Evolutionary conservation across 768 basidiomycete species (phyloP).

Genomic region (Naematelia encephala): DNA sequence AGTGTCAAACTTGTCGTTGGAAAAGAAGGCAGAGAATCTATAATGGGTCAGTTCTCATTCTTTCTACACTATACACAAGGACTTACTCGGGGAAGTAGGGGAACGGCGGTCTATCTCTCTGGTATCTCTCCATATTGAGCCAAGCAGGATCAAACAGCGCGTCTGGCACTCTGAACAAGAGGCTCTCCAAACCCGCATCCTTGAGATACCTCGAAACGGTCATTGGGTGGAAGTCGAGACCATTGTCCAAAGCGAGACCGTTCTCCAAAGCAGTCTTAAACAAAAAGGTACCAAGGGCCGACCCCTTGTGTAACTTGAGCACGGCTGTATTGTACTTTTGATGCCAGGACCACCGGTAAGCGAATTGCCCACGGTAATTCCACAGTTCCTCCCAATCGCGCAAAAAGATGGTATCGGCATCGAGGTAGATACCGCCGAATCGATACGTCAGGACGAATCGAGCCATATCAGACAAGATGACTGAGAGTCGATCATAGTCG

Average conservation of each 20-base stretch:
- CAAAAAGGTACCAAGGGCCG: conserved; percentile 85
- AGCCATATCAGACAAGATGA: conserved; percentile 94
- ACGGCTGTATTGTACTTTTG: conserved; percentile 96
- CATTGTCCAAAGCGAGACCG: conserved; percentile 77
- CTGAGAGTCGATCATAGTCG: conserved; percentile 85
- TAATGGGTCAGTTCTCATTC: conserved; percentile 12
- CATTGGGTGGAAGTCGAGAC: conserved; percentile 94
- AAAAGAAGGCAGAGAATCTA: conserved; percentile 69
- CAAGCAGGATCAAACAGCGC: conserved; percentile 96
- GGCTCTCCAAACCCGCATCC: conserved; percentile 77
- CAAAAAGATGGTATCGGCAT: conserved; percentile 91
- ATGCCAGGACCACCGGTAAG: conserved; percentile 90
- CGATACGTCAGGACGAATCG: conserved; percentile 96
- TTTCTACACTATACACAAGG: conserved; percentile 30
- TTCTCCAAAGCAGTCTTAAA: conserved; percentile 94
- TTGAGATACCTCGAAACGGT: conserved; percentile 83
- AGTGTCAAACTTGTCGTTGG: conserved; percentile 55
- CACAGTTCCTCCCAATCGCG: conserved; percentile 98
- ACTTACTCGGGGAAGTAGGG: conserved; percentile 82
- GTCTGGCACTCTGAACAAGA: conserved; percentile 85
- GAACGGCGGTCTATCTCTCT: conserved; percentile 86
- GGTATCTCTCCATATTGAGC: conserved; percentile 89
- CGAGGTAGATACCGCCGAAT: conserved; percentile 93
- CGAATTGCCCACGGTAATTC: conserved; percentile 95
- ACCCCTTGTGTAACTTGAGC: conserved; percentile 85